Conservation (phyloP, 768 basidiomycete genomes). For the Serendipita sp. region DNA sequence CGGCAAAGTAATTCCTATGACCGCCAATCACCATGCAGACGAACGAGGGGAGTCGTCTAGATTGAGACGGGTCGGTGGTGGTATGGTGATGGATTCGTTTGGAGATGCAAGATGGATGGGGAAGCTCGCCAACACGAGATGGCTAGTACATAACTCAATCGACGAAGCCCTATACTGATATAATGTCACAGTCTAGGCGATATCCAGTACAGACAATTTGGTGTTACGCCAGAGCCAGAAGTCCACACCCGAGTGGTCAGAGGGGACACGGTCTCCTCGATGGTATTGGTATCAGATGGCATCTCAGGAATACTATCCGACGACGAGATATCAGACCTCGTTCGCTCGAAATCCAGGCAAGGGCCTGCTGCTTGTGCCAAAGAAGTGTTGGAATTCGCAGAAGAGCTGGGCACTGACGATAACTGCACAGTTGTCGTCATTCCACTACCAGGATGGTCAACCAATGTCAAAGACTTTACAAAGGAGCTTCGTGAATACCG, state of each 20-base stretch:
- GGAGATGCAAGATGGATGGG: conserved; percentile 96
- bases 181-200: conserved; percentile 53
- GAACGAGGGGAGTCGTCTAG: conserved; percentile 70
- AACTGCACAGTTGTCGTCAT: conserved; percentile 85
- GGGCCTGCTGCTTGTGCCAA: conserved; percentile 64
- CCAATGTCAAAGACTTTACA: conserved; percentile 57
- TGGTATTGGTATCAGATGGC: conserved; percentile 85
- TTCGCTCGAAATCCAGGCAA: conserved; percentile 39
- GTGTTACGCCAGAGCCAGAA: conserved; percentile 88
- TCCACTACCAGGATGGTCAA: conserved; percentile 83
- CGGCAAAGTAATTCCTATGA: conserved; percentile 61
- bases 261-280: conserved; percentile 50
- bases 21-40: conserved; percentile 93
- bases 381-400: conserved; percentile 66
- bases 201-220: conserved; percentile 72
- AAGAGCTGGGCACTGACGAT: conserved; percentile 77
- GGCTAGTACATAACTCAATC: conserved; percentile 28
- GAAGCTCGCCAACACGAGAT: conserved; percentile 77
- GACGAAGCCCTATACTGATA: neutral
- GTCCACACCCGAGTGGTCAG: conserved; percentile 57
- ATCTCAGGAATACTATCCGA: conserved; percentile 82
- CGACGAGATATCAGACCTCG: conserved; percentile 86
- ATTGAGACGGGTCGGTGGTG: conserved; percentile 78
- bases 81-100: conserved; percentile 82
- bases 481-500: conserved; percentile 71